These are phyloP conservation scores for Talaromyces sp. DNA, from an alignment of 2,329 filamentous ascomycete species.

Conservation along the genomic window DNA sequence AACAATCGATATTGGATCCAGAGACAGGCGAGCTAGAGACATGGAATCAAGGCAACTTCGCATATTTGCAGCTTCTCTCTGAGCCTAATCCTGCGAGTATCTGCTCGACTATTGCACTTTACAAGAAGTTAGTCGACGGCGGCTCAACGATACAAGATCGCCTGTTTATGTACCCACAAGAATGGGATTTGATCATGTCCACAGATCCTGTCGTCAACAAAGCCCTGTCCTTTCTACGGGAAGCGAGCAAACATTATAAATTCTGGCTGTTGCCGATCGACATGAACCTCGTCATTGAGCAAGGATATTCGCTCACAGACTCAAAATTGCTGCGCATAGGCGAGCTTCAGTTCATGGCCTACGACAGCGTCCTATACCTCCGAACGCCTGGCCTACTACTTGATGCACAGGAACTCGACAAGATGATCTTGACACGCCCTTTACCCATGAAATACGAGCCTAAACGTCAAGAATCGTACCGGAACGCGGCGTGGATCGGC, in stretches of 20 bases:
- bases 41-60: slow-evolving; percentile 25
- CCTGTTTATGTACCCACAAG: slow-evolving; percentile 46
- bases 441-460: slow-evolving; percentile 34
- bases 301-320: slow-evolving; percentile 34
- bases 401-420: slow-evolving; percentile 38
- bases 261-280: slow-evolving; percentile 44
- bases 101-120: slow-evolving; percentile 46
- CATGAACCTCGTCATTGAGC: slow-evolving; percentile 33
- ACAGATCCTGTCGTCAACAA: slow-evolving; percentile 28
- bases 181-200: slow-evolving; percentile 39
- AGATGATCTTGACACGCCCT: slow-evolving; percentile 35
- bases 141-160: slow-evolving; percentile 37
- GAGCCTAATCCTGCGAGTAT: slow-evolving; percentile 43
- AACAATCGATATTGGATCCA: slow-evolving; percentile 15
- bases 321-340: slow-evolving; percentile 37
- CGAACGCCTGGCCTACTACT: slow-evolving; percentile 41
- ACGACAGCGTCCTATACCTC: slow-evolving; percentile 45
- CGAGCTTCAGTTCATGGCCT: slow-evolving; percentile 41
- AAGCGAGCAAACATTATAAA: slow-evolving; percentile 38
- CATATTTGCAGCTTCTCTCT: slow-evolving; percentile 45
- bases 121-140: slow-evolving; percentile 38
- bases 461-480: slow-evolving; percentile 33
- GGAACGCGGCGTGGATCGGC: slow-evolving; percentile 39
- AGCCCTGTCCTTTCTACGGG: slow-evolving; percentile 38
- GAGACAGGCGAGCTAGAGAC: slow-evolving; percentile 14